These are phyloP conservation scores for Fereydounia khargensis DNA, from an alignment of 1,284 basidiomycete genomes.

Conservation along the genomic window DNA sequence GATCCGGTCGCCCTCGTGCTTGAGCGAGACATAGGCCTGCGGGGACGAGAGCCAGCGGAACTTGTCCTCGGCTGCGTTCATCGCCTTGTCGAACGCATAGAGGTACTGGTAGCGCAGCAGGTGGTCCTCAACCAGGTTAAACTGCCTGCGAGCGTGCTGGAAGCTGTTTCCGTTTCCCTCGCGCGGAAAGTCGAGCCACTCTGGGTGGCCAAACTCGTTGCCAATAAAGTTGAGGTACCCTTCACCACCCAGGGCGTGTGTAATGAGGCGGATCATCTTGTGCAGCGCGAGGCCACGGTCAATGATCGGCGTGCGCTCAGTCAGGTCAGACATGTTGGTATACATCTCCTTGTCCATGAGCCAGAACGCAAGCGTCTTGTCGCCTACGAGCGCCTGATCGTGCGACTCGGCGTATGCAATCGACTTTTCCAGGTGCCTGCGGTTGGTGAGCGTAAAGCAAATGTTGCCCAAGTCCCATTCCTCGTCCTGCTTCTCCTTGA, in stretches of 20 bases:
- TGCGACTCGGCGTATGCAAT: slow-evolving; percentile 95
- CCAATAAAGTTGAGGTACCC: slow-evolving; percentile 98
- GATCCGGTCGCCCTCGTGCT: slow-evolving; percentile 71
- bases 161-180: slow-evolving; percentile 92
- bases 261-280: slow-evolving; percentile 93
- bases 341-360: slow-evolving; percentile 99
- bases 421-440: slow-evolving; percentile 83
- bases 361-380: slow-evolving; percentile 93
- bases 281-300: slow-evolving; percentile 86
- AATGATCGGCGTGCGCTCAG: slow-evolving; percentile 80
- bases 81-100: slow-evolving; percentile 87
- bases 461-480: slow-evolving; percentile 87
- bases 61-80: slow-evolving; percentile 79
- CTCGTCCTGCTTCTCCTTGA: slow-evolving; percentile 86
- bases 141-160: slow-evolving; percentile 84
- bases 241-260: slow-evolving; percentile 89
- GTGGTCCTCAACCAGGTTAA: slow-evolving; percentile 85
- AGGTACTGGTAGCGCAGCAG: slow-evolving; percentile 86
- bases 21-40: slow-evolving; percentile 68
- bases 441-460: slow-evolving; percentile 83
- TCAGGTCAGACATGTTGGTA: slow-evolving; percentile 78
- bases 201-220: slow-evolving; percentile 96
- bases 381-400: slow-evolving; percentile 95
- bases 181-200: slow-evolving; percentile 99
- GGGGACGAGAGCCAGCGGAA: slow-evolving; percentile 81